These are phyloP conservation scores for Hypoxylon crocopeplum DNA, from an alignment of 495 filamentous ascomycete species.

Conservation along the genomic window DNA sequence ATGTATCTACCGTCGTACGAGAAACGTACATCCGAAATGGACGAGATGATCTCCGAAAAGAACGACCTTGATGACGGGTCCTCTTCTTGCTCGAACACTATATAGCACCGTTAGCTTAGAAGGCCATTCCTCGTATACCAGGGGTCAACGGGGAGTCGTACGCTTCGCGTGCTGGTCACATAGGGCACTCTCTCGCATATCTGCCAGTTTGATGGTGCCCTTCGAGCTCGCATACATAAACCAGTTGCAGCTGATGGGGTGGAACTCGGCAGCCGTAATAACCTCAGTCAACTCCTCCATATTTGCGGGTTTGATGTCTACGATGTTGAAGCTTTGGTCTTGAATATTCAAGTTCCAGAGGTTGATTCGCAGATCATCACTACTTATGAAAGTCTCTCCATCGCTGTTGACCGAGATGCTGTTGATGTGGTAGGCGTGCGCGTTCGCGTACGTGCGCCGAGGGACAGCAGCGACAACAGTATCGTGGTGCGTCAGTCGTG, in stretches of 20 bases:
- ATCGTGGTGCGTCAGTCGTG: constrained; percentile 95
- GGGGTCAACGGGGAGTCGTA: constrained; percentile 53
- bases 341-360: constrained; percentile 99
- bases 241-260: constrained; percentile 97
- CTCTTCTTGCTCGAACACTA: constrained; percentile 99
- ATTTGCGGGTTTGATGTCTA: constrained; percentile 99
- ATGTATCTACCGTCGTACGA: constrained; percentile 97
- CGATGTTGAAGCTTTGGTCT: constrained; percentile 99
- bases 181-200: constrained; percentile 95
- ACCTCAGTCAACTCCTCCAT: constrained; percentile 99
- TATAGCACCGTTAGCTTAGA: constrained; percentile 18
- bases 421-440: constrained; percentile 99
- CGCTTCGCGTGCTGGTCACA: constrained; percentile 96
- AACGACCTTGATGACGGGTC: constrained; percentile 98
- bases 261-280: constrained; percentile 97
- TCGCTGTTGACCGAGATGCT: constrained; percentile 99
- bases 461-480: constrained; percentile 98
- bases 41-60: constrained; percentile 99
- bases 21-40: constrained; percentile 97
- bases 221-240: constrained; percentile 99
- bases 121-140: background rate
- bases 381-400: constrained; percentile 98
- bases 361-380: constrained; percentile 96
- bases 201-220: constrained; percentile 97
- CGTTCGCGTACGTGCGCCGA: constrained; percentile 94